Base-by-base conservation (phyloP, 306 rosid genomes). In the Rosa persica region DNA sequence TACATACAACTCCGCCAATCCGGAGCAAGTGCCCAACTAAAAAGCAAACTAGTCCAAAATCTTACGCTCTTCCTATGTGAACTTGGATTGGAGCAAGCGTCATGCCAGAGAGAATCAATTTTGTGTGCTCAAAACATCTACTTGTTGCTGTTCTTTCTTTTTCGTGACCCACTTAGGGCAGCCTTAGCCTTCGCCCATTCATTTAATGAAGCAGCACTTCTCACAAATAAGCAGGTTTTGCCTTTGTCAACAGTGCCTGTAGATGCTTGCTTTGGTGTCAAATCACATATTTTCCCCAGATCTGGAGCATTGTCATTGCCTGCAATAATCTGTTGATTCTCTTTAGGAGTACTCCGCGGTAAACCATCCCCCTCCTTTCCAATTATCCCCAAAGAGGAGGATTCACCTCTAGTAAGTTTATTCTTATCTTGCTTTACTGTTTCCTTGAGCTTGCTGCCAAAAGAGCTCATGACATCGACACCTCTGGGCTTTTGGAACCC, bases 171-270 rank as follows among this genome's bases (percentile, higher is more conserved):
- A 81, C 92, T 84, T n/a, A 91, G n/a, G 57, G 97, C 85, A 76
- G 95, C 88, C 85, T 90, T 91, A 22, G 89, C 71, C 85, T 88
- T 91, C 23, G 87, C 78, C 97, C 97, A 89, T 75, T 93, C 92
- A 67, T 82, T 90, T 80, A 93, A 52, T 19, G 98, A 91, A 51
- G 91, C 80, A 74, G 87, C 82, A 88, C 78, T 90, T 71, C 98
- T 91, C 95, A 90, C 90, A 81, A 93, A 93, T 7, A 88, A 54
- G 85, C 98, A 89, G n/a, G 91, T 85, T 36, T 87, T 82, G 1
- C 92, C 83, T 43, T 81, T 76, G 74, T 72, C 85, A 78, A 81
- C 80, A 81, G 72, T 83, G n/a, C 58, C 72, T 8, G 72, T 66
- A 49, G 86, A 67, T 38, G 64, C 42, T 76, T 83, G 82, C 71